These are phyloP conservation scores for Amanita fuliginea DNA, from an alignment of 768 basidiomycete species.

Conservation along the genomic window DNA sequence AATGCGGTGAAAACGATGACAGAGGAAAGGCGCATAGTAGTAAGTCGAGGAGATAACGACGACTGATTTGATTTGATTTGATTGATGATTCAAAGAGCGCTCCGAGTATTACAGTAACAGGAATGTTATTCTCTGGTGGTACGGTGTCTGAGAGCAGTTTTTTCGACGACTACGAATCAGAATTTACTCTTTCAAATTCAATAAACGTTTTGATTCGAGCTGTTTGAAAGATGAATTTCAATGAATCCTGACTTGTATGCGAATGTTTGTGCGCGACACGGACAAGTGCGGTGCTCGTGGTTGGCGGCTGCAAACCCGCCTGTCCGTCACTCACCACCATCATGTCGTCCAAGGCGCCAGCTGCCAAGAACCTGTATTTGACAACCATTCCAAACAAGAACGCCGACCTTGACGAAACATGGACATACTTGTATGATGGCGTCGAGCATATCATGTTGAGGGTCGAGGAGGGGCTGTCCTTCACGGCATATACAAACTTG, in stretches of 20 bases:
- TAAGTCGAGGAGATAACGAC: too few relatives aligned
- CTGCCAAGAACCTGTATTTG: constrained; percentile 21
- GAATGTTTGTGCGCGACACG: background rate
- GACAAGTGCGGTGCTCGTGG: background rate
- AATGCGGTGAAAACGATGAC: too few relatives aligned
- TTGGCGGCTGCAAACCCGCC: background rate
- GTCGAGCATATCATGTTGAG: constrained; percentile 92
- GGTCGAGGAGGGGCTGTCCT: constrained; percentile 71
- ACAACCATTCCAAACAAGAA: constrained; percentile 48
- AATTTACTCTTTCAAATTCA: too few relatives aligned
- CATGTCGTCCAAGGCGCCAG: constrained; percentile 19
- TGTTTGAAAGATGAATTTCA: too few relatives aligned
- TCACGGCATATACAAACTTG: constrained; percentile 60
- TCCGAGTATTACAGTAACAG: too few relatives aligned
- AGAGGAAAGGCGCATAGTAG: too few relatives aligned
- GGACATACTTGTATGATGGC: constrained; percentile 73
- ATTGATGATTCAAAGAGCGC: too few relatives aligned
- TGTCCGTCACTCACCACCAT: constrained; percentile 7
- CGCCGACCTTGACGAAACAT: constrained; percentile 79
- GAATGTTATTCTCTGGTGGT: too few relatives aligned
- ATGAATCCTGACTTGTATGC: background rate
- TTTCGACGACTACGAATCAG: too few relatives aligned
- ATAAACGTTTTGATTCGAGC: too few relatives aligned
- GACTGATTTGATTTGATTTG: too few relatives aligned
- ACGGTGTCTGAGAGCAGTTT: too few relatives aligned